These are phyloP conservation scores for Ogataea polymorpha DNA, from an alignment of 805 yeast genomes.

Conservation along the genomic window DNA sequence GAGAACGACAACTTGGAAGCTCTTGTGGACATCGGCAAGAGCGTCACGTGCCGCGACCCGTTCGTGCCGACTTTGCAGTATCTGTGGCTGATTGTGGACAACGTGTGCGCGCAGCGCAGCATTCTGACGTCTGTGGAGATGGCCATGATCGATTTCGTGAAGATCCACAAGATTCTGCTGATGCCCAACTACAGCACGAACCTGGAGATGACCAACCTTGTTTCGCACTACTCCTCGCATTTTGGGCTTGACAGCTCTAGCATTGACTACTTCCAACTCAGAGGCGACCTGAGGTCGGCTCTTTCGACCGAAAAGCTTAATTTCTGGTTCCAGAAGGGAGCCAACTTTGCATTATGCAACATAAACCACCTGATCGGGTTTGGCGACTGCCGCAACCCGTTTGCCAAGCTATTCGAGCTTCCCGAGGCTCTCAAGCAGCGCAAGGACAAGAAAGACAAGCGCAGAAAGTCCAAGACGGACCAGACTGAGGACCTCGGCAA, in stretches of 20 bases:
- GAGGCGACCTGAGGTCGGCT: constrained; percentile 36
- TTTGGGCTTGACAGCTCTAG: constrained; percentile 68
- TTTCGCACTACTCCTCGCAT: constrained; percentile 60
- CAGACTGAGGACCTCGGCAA: constrained; percentile 11
- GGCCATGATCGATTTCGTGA: constrained; percentile 58
- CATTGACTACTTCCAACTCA: constrained; percentile 54
- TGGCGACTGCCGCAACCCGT: constrained; percentile 73
- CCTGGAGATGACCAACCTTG: constrained; percentile 55
- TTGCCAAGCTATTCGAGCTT: constrained; percentile 68
- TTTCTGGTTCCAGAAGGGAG: constrained; percentile 75
- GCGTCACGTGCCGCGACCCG: constrained; percentile 77
- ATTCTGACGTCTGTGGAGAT: constrained; percentile 57
- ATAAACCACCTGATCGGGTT: constrained; percentile 73
- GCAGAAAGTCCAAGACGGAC: constrained; percentile 40
- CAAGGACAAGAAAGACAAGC: constrained; percentile 67
- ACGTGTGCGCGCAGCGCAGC: constrained; percentile 64
- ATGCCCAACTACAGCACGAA: constrained; percentile 55
- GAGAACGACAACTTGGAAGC: constrained; percentile 77
- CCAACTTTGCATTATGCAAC: constrained; percentile 73
- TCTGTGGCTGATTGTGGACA: constrained; percentile 72
- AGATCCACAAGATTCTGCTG: constrained; percentile 65
- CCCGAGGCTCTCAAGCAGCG: constrained; percentile 71
- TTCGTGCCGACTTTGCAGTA: constrained; percentile 82
- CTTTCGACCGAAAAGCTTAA: constrained; percentile 46
- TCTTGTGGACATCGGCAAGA: constrained; percentile 72